Conservation (phyloP, 2,329 filamentous ascomycete species). For the Sarocladium strictum region DNA sequence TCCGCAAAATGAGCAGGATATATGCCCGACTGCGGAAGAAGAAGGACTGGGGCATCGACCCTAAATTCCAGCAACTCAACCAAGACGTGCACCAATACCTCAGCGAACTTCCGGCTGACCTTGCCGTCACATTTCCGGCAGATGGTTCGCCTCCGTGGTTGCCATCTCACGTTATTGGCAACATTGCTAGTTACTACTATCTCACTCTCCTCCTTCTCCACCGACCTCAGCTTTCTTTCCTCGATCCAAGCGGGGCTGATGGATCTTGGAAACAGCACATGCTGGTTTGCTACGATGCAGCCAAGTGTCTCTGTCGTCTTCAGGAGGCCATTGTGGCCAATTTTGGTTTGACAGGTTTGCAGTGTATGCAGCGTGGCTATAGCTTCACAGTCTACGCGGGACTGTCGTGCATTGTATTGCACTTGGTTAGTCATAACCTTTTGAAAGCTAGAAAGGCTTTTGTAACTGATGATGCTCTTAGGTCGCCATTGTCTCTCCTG, state of each 20-base stretch:
- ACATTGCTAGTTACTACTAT: constrained; percentile 85
- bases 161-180: constrained; percentile 80
- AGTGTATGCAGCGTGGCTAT: constrained; percentile 90
- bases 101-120: constrained; percentile 68
- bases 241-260: constrained; percentile 64
- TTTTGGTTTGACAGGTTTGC: constrained; percentile 72
- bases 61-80: constrained; percentile 74
- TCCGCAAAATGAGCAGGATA: constrained; percentile 69
- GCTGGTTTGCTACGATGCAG: constrained; percentile 76
- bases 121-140: constrained; percentile 69
- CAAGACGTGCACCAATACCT: constrained; percentile 72
- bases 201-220: constrained; percentile 81
- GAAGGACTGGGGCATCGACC: constrained; percentile 82
- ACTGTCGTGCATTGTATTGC: constrained; percentile 85
- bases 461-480: constrained; percentile 29
- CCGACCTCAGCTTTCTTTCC: constrained; percentile 74
- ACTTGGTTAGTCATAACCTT: constrained; percentile 70
- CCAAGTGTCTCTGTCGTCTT: constrained; percentile 77
- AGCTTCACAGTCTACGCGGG: constrained; percentile 94
- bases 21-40: constrained; percentile 70
- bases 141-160: constrained; percentile 81
- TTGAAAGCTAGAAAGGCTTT: background rate
- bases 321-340: constrained; percentile 76
- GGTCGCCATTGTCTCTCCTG: constrained; percentile 90
- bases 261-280: constrained; percentile 85